Conservation (phyloP, 805 yeast species). For the Blastobotrys parvus region DNA sequence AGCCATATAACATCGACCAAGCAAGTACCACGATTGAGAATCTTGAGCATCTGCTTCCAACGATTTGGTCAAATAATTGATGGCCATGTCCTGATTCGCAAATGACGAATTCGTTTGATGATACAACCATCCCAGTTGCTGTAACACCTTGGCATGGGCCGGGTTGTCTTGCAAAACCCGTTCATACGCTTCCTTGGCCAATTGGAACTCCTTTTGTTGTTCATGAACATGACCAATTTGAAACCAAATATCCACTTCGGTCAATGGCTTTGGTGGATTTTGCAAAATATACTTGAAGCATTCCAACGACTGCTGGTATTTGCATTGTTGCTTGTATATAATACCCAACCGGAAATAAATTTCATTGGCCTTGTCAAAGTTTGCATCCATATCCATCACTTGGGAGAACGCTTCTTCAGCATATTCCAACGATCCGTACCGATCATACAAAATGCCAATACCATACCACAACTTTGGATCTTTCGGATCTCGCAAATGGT, state of each 20-base stretch:
- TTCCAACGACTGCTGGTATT: slow-evolving; percentile 78
- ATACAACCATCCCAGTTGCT: slow-evolving; percentile 91
- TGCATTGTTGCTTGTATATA: slow-evolving; percentile 90
- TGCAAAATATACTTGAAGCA: slow-evolving; percentile 87
- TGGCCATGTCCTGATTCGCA: slow-evolving; percentile 76
- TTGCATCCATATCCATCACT: slow-evolving; percentile 90
- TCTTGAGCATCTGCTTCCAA: slow-evolving; percentile 83
- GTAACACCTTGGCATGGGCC: slow-evolving; percentile 90
- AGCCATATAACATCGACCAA: slow-evolving; percentile 96
- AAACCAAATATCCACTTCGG: slow-evolving; percentile 97
- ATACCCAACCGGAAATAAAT: slow-evolving; percentile 94
- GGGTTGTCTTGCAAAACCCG: slow-evolving; percentile 84
- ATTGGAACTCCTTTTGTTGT: slow-evolving; percentile 82
- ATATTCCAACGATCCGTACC: slow-evolving; percentile 92
- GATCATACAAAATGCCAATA: slow-evolving; percentile 89
- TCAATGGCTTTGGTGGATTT: slow-evolving; percentile 90
- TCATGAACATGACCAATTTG: slow-evolving; percentile 95
- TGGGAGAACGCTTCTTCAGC: slow-evolving; percentile 98
- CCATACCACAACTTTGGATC: slow-evolving; percentile 99
- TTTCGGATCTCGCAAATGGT: slow-evolving; percentile 83
- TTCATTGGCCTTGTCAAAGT: slow-evolving; percentile 92
- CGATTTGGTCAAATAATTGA: slow-evolving; percentile 74
- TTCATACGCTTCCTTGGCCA: slow-evolving; percentile 93
- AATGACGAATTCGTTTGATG: slow-evolving; percentile 59
- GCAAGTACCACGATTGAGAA: slow-evolving; percentile 95